These are phyloP conservation scores for Patellaria atrata DNA, from an alignment of 495 filamentous ascomycete genomes.

Conservation along the genomic window DNA sequence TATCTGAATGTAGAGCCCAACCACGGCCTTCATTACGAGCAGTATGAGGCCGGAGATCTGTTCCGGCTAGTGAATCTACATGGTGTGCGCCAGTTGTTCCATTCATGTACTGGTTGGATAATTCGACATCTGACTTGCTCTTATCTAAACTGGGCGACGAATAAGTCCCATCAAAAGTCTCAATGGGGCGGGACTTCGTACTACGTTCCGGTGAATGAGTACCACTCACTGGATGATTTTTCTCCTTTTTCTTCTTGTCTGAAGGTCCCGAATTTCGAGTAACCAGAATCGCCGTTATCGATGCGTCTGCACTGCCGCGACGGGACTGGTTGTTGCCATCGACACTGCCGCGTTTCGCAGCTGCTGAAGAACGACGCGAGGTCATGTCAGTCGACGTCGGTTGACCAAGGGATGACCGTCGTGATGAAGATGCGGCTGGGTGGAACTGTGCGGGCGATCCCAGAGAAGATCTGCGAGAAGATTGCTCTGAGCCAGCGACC, in stretches of 20 bases:
- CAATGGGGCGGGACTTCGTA: too few species aligned
- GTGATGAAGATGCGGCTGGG: constrained; percentile 4
- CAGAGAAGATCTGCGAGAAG: constrained; percentile 7
- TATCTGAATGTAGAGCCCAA: too few species aligned
- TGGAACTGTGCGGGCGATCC: constrained; percentile 7
- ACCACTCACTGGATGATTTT: too few species aligned
- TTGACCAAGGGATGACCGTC: constrained; percentile 10
- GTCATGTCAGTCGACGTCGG: constrained; percentile 13
- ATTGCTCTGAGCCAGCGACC: background rate
- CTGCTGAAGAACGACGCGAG: constrained; percentile 13
- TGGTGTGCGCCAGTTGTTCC: too few species aligned
- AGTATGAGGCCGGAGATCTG: too few species aligned
- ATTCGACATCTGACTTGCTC: too few species aligned
- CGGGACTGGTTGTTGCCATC: constrained; percentile 18
- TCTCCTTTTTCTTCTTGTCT: constrained; percentile 8
- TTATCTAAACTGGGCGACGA: too few species aligned
- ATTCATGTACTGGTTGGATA: too few species aligned
- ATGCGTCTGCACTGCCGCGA: constrained; percentile 17
- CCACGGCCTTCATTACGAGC: too few species aligned
- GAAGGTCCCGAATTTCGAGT: constrained; percentile 9
- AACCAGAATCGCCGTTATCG: constrained; percentile 17
- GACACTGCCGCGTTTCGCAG: constrained; percentile 5
- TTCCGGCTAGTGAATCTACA: too few species aligned
- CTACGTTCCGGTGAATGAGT: too few species aligned
- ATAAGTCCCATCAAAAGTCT: too few species aligned